Conservation (phyloP, 1,139 yeast genomes). For the Diutina pseudorugosa region DNA sequence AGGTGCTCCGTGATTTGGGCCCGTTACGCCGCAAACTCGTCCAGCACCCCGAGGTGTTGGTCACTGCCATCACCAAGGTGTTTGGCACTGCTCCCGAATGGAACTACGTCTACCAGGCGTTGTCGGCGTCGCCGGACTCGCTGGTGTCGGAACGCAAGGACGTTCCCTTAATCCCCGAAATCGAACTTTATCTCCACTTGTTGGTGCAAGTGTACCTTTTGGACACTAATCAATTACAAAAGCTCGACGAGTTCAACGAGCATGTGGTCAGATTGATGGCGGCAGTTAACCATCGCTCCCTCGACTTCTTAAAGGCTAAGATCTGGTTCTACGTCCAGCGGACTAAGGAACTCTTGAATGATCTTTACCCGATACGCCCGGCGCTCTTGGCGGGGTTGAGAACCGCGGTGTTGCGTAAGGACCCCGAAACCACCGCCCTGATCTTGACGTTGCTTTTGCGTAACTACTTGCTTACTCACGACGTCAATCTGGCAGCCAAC, state of each 20-base stretch:
- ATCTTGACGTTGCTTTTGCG: slow-evolving; percentile 75
- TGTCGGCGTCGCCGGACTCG: slow-evolving; percentile 19
- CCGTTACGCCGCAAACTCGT: slow-evolving; percentile 55
- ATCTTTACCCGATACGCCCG: slow-evolving; percentile 53
- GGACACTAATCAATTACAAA: slow-evolving; percentile 41
- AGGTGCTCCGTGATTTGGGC: slow-evolving; percentile 76
- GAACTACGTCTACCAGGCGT: slow-evolving; percentile 31
- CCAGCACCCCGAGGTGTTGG: slow-evolving; percentile 33
- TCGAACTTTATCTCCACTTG: slow-evolving; percentile 70
- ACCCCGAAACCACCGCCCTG: slow-evolving; percentile 82
- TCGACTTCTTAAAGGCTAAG: slow-evolving; percentile 82
- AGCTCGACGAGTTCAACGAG: slow-evolving; percentile 40
- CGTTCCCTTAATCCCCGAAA: slow-evolving; percentile 46
- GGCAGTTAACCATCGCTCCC: slow-evolving; percentile 64
- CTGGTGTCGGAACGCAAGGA: slow-evolving; percentile 16
- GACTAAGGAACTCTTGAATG: slow-evolving; percentile 57
- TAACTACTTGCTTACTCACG: slow-evolving; percentile 67
- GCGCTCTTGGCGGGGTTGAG: slow-evolving; percentile 64
- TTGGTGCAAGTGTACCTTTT: slow-evolving; percentile 66
- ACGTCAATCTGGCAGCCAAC: slow-evolving; percentile 78
- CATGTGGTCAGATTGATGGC: slow-evolving; percentile 44
- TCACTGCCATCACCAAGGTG: slow-evolving; percentile 37
- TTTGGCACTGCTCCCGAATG: slow-evolving; percentile 32
- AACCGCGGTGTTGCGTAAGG: slow-evolving; percentile 87
- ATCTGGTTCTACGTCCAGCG: slow-evolving; percentile 87